Evolutionary conservation across 306 rosid genomes (phyloP), one percentile per base, ranked within the genome.

Genomic region (Casuarina glauca): DNA sequence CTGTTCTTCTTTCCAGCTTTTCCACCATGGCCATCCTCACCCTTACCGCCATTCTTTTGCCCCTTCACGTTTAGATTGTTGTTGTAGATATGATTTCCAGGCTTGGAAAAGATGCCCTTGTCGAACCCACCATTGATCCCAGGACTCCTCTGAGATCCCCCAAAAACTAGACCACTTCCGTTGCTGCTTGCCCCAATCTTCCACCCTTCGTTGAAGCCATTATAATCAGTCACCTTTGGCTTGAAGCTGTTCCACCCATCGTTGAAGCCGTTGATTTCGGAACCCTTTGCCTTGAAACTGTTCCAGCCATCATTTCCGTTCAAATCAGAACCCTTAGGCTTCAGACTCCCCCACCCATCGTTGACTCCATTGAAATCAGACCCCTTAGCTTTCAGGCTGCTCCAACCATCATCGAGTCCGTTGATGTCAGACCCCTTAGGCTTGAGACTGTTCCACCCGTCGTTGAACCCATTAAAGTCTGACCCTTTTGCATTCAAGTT

Each of bases 21-120:
- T 43, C 74, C 84, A 11, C 78, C 77, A 39, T 78, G 75, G 69
- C 82, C 88, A 10, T 88, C 91, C 46, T 87, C 89, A 60, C 58
- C 77, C 76, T 80, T 87, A 7, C 70, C 89, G 39, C 70, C 74
- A 19, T 84, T 80, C 81, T 84, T 92, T 85, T 85, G 74, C 9
- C 88, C 80, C 82, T 83, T 92, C 62, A 83, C 44, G 41, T 82
- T 88, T 55, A 72, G 13, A 43, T 62, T 43, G 70, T 58, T 78
- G 79, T 61, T 83, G 32, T 72, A 67, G 68, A 69, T 82, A 9
- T 80, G 52, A 55, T 70, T 72, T 5, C 58, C 83, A 50, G 93
- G 88, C 53, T 91, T 93, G 51, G 97, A 89, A 73, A 85, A 90
- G 71, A 93, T 83, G 38, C 98, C 98, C 64, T 93, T 91, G 48